Percentiles rank a stretch among this genome's conserved stretches.
These are phyloP conservation scores for Stromatinia cepivora DNA, from an alignment of 2,329 filamentous ascomycete genomes.

Conservation along the genomic window DNA sequence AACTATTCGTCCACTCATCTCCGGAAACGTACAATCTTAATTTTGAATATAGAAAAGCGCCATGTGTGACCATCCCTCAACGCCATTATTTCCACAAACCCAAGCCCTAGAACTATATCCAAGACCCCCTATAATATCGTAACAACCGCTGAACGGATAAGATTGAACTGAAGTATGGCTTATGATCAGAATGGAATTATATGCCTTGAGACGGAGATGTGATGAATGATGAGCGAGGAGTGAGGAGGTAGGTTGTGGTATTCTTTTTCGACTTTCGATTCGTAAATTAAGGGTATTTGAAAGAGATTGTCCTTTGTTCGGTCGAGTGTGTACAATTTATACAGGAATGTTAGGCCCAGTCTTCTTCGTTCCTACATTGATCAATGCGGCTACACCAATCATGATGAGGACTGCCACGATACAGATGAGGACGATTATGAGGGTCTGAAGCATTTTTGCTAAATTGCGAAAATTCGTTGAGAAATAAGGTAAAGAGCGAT, in stretches of 20 bases:
- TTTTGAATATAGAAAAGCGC: not conserved
- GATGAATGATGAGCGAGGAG: not conserved
- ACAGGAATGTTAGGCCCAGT: not conserved
- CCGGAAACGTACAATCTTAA: not conserved
- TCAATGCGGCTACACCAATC: slow-evolving; percentile 17
- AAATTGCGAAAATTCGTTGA: not conserved
- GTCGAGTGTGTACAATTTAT: not conserved
- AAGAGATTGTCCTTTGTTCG: not conserved
- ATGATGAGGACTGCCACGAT: not conserved
- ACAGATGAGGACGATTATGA: slow-evolving; percentile 17
- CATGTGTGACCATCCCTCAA: not conserved
- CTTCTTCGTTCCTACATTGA: slow-evolving; percentile 2
- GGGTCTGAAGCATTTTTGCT: slow-evolving; percentile 14
- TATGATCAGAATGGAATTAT: not conserved
- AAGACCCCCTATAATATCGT: not conserved
- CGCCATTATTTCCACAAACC: slow-evolving; percentile 8
- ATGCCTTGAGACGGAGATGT: not conserved
- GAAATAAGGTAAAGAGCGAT: not conserved
- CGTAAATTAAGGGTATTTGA: not conserved
- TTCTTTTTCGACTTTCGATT: not conserved
- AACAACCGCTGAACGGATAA: not conserved
- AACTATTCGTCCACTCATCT: not conserved
- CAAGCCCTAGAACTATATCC: not conserved
- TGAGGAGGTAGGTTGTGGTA: not conserved
- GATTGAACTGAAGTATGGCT: not conserved